Evolutionary conservation across 768 basidiomycete genomes (phyloP).

Genomic region (Leccinum longicurvipes): DNA sequence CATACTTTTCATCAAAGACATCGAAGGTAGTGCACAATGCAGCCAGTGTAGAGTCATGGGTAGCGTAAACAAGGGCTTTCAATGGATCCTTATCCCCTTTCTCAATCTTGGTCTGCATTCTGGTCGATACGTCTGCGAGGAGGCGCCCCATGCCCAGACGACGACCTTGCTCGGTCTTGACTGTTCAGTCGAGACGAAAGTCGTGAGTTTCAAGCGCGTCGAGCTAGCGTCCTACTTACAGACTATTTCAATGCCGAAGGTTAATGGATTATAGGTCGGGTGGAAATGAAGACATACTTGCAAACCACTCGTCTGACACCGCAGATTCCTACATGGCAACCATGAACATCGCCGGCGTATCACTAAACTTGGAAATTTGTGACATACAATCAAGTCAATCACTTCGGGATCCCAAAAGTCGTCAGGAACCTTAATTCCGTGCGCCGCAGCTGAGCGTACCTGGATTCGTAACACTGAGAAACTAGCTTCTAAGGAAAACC

Average conservation of each 20-base stretch:
- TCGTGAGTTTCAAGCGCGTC: neutral
- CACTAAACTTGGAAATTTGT: neutral
- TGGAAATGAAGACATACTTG: conserved; percentile 36
- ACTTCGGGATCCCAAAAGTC: conserved; percentile 67
- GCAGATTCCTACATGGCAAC: conserved; percentile 54
- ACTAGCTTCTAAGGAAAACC: neutral
- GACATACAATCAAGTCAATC: conserved; percentile 54
- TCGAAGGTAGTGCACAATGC: conserved; percentile 63
- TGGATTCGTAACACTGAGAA: conserved; percentile 22
- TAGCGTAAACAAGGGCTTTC: conserved; percentile 66
- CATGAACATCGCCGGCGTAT: neutral
- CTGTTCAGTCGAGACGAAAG: conserved; percentile 34
- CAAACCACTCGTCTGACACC: conserved; percentile 77
- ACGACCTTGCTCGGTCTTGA: conserved; percentile 71
- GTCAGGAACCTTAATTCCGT: conserved; percentile 65
- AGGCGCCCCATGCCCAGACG: conserved; percentile 76
- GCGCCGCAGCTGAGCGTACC: conserved; percentile 67
- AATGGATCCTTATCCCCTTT: conserved; percentile 45
- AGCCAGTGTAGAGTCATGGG: conserved; percentile 72
- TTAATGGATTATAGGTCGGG: neutral
- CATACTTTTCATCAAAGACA: conserved; percentile 67
- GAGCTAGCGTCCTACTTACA: conserved; percentile 15
- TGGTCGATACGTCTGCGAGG: conserved; percentile 57
- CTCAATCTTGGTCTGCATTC: conserved; percentile 58
- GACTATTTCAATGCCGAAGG: conserved; percentile 13